These are phyloP conservation scores for Apiotrichum sp. DNA, from an alignment of 1,284 basidiomycete species.

Conservation along the genomic window DNA sequence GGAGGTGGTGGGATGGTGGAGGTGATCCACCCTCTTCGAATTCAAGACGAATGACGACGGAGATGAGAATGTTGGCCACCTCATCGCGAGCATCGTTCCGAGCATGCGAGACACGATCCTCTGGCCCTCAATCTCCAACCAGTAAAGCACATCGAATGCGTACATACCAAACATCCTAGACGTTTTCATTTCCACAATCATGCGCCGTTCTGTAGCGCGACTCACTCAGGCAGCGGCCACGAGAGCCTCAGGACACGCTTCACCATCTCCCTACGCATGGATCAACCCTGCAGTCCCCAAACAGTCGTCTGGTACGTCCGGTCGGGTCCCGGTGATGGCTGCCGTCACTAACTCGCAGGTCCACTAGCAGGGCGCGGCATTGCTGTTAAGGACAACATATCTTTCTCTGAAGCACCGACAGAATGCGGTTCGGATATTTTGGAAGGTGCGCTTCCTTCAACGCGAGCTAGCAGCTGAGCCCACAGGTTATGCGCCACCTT, in stretches of 20 bases:
- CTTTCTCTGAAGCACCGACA: slow-evolving; percentile 61
- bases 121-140: no score
- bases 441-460: slow-evolving; percentile 48
- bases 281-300: slow-evolving; percentile 14
- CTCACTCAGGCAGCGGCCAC: background rate
- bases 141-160: no score
- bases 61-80: no score
- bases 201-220: slow-evolving; percentile 2
- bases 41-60: no score
- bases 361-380: slow-evolving; percentile 44
- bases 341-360: slow-evolving; percentile 13
- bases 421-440: slow-evolving; percentile 75
- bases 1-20: background rate
- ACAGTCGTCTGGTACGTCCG: slow-evolving; percentile 12
- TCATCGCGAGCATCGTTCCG: no score
- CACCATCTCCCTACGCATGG: slow-evolving; percentile 33
- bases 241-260: background rate
- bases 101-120: no score
- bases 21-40: background rate
- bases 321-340: background rate
- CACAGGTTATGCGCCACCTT: slow-evolving; percentile 63
- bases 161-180: background rate
- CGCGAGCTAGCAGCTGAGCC: background rate
- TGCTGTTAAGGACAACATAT: slow-evolving; percentile 83
- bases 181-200: background rate